These are phyloP conservation scores for Torulaspora pretoriensis DNA, from an alignment of 1,139 yeast genomes.

Conservation along the genomic window DNA sequence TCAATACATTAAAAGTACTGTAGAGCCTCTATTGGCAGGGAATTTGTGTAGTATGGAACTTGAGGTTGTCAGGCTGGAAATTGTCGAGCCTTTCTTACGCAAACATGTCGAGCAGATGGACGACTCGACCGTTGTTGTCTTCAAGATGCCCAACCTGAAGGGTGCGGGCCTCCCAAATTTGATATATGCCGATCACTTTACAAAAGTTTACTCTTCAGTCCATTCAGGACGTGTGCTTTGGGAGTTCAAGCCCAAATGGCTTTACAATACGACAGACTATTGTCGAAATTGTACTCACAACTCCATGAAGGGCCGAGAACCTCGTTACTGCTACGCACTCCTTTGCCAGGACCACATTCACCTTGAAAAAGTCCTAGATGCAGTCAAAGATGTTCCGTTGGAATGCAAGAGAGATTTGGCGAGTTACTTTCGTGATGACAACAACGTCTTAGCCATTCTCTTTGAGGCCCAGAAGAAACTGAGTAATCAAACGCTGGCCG, in stretches of 20 bases:
- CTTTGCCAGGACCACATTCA: constrained; percentile 14
- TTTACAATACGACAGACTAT: constrained; percentile 19
- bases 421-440: constrained; percentile 17
- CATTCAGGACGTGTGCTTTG: constrained; percentile 13
- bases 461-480: constrained; percentile 20
- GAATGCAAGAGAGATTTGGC: constrained; percentile 15
- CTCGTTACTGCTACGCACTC: constrained; percentile 26
- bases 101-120: constrained; percentile 12
- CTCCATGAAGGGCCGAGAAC: constrained; percentile 20
- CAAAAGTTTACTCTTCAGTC: constrained; percentile 19
- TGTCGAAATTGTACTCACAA: constrained; percentile 36
- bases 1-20: constrained; percentile 16
- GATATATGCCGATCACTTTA: constrained; percentile 28
- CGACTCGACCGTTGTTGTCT: constrained; percentile 12
- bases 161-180: constrained; percentile 1
- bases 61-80: constrained; percentile 7
- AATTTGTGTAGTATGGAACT: constrained; percentile 23
- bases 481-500: constrained; percentile 3
- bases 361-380: constrained; percentile 12
- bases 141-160: constrained; percentile 24
- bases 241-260: constrained; percentile 37
- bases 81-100: constrained; percentile 5
- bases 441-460: constrained; percentile 23
- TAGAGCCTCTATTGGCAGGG: constrained; percentile 18
- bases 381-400: constrained; percentile 12